phyloP scores from a whole-genome alignment of 2,329 filamentous ascomycete genomes.

The Beauveria varroae region DNA sequence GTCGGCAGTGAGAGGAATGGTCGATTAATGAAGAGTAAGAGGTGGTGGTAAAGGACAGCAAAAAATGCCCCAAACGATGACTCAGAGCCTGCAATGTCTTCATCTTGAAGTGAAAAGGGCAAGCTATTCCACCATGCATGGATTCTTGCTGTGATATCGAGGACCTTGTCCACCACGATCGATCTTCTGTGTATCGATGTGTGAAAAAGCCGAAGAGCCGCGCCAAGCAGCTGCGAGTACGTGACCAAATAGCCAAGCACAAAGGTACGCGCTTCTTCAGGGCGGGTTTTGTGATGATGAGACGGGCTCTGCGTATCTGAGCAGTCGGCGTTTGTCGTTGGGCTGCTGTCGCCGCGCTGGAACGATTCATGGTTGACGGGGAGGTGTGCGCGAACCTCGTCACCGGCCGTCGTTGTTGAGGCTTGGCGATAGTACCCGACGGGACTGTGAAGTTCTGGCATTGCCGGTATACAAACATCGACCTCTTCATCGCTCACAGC shows the following conservation, averaged over 20 bases:
- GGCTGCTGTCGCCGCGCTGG: neutral
- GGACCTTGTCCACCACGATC: slow-evolving; percentile 16
- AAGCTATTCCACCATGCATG: slow-evolving; percentile 22
- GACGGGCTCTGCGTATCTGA: slow-evolving; percentile 8
- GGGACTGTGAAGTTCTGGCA: slow-evolving; percentile 18
- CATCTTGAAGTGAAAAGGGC: slow-evolving; percentile 15
- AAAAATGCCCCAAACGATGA: slow-evolving; percentile 18
- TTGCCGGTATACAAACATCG: slow-evolving; percentile 28
- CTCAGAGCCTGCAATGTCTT: neutral
- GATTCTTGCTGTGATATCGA: slow-evolving; percentile 15
- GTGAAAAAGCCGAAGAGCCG: slow-evolving; percentile 18
- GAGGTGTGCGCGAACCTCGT: slow-evolving; percentile 14
- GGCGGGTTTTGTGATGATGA: slow-evolving; percentile 2
- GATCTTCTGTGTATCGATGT: slow-evolving; percentile 19
- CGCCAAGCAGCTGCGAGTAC: slow-evolving; percentile 16
- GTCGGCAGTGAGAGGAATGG: slow-evolving; percentile 26
- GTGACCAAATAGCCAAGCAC: slow-evolving; percentile 16
- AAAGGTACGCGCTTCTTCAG: slow-evolving; percentile 12
- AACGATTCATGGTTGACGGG: slow-evolving; percentile 8
- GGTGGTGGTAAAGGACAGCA: slow-evolving; percentile 24
- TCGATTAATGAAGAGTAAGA: slow-evolving; percentile 25
- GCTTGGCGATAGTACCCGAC: neutral
- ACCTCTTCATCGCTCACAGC: slow-evolving; percentile 29
- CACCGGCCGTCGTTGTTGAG: neutral
- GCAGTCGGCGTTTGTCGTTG: neutral